Base-by-base conservation (phyloP, 2,329 filamentous ascomycete species). In the Fusarium pseudoanthophilum region DNA sequence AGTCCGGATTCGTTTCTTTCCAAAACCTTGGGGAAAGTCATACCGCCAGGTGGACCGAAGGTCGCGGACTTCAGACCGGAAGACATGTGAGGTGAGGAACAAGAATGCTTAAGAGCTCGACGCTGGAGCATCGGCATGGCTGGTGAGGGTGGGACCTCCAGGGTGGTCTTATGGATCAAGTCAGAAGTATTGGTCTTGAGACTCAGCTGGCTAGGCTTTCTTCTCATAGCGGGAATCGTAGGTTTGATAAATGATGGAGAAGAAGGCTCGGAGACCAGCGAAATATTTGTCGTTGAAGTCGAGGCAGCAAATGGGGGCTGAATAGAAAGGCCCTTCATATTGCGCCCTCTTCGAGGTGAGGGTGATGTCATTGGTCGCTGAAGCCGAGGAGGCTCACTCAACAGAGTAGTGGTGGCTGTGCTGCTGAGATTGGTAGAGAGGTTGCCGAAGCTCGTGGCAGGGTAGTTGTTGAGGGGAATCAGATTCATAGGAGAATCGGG, bases 401-500 rank as follows among this genome's bases (percentile, higher is more conserved):
- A 84, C 42, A 79, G 71, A 5, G 75, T 76, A 52, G 58, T 61
- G 32, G 71, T 58, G 48, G 32, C 37, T 43, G 42, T 69, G 45
- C 24, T 43, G 36, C 49, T 64, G 37, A 46, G 66, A 43, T 52
- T 69, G 46, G 66, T 64, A 18, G 68, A 61, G 34, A 86, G 78
- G 55, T 82, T 81, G 65, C 84, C 85, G 72, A 91, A 91, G 7
- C 85, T 86, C 11, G 90, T 89, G 9, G 88, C 87, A 2, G 91
- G 87, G 76, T 93, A 94, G 20, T 91, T 90, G 55, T 89, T 90
- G 49, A 94, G 86, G 7, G 93, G 91, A 62, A 92, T 88, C 62
- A 95, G 86, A 64, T 93, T 92, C 61, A 92, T 86, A 4, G 95
- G 94, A 6, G 96, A 98, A 82, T 98, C 95, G 14, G 95, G 95